Evolutionary conservation across 768 basidiomycete genomes (phyloP).

Genomic region (Leccinum broughii): DNA sequence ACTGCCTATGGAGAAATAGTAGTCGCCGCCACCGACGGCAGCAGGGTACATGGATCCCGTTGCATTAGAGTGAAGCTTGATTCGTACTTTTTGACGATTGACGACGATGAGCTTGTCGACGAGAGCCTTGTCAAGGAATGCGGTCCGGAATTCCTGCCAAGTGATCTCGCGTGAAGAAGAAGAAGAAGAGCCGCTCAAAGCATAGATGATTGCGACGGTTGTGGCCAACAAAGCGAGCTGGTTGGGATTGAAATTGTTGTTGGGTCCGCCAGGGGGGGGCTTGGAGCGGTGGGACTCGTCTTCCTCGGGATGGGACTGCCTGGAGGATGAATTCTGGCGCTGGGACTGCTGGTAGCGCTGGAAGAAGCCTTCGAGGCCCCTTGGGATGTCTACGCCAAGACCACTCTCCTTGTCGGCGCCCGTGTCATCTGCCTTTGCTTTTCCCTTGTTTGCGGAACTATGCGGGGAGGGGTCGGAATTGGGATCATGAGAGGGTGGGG

Average conservation of each 20-base stretch:
- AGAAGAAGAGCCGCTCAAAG: constrained; percentile 48
- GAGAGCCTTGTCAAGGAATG: constrained; percentile 94
- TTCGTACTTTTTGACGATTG: constrained; percentile 86
- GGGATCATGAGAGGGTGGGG: constrained; percentile 40
- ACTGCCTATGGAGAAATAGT: constrained; percentile 96
- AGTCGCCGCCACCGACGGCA: constrained; percentile 57
- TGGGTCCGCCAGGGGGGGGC: constrained; percentile 46
- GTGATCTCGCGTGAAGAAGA: constrained; percentile 85
- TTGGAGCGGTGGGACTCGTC: constrained; percentile 39
- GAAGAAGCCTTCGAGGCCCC: constrained; percentile 78
- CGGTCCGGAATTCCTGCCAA: constrained; percentile 99
- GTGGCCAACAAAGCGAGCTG: constrained; percentile 62
- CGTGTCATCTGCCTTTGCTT: constrained; percentile 34
- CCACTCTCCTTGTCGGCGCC: constrained; percentile 35
- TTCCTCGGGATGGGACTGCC: constrained; percentile 30
- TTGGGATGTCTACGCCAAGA: constrained; percentile 48
- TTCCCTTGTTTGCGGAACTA: constrained; percentile 30
- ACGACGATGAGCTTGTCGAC: constrained; percentile 93
- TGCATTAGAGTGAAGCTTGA: constrained; percentile 91
- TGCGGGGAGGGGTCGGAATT: constrained; percentile 30
- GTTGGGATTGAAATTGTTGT: constrained; percentile 54
- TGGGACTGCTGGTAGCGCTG: constrained; percentile 56
- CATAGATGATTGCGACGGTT: constrained; percentile 63
- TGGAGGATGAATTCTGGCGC: constrained; percentile 30
- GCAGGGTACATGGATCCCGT: constrained; percentile 75